phyloP scores from a whole-genome alignment of 805 yeast genomes.

The Kodamaea kaohsiungensis region DNA sequence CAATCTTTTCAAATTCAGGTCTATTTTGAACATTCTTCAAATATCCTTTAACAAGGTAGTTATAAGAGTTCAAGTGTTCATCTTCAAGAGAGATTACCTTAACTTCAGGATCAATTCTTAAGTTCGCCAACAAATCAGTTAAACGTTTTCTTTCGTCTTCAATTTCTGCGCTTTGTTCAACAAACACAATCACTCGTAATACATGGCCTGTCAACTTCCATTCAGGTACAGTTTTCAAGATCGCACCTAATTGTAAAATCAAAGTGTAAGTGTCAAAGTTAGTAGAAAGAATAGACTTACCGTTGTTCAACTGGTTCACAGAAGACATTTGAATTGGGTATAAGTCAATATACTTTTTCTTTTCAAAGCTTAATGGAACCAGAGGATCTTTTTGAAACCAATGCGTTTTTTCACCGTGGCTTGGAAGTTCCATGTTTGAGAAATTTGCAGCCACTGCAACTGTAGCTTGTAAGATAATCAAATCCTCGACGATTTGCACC shows the following conservation, averaged over 20 bases:
- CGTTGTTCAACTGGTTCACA: constrained; percentile 63
- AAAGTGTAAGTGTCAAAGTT: constrained; percentile 95
- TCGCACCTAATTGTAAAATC: constrained; percentile 91
- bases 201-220: constrained; percentile 76
- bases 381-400: constrained; percentile 10
- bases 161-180: constrained; percentile 71
- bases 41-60: constrained; percentile 74
- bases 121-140: constrained; percentile 60
- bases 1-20: constrained; percentile 43
- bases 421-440: constrained; percentile 64
- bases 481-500: constrained; percentile 91
- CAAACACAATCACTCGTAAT: constrained; percentile 85
- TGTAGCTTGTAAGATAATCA: constrained; percentile 83
- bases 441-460: constrained; percentile 95
- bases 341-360: constrained; percentile 69
- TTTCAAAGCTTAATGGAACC: constrained; percentile 12
- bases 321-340: constrained; percentile 98
- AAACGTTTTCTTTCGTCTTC: constrained; percentile 69
- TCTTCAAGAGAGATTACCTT: constrained; percentile 67
- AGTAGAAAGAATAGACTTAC: constrained; percentile 73
- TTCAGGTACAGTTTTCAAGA: constrained; percentile 86
- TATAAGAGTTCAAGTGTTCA: constrained; percentile 60
- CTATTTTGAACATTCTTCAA: constrained; percentile 31
- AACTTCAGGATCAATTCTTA: constrained; percentile 84
- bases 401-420: constrained; percentile 24